A percentile compares a stretch with the other conserved stretches of the same genome.
Conservation (phyloP, 1,139 yeast genomes). For the Nakaseomyces nivariensis region DNA sequence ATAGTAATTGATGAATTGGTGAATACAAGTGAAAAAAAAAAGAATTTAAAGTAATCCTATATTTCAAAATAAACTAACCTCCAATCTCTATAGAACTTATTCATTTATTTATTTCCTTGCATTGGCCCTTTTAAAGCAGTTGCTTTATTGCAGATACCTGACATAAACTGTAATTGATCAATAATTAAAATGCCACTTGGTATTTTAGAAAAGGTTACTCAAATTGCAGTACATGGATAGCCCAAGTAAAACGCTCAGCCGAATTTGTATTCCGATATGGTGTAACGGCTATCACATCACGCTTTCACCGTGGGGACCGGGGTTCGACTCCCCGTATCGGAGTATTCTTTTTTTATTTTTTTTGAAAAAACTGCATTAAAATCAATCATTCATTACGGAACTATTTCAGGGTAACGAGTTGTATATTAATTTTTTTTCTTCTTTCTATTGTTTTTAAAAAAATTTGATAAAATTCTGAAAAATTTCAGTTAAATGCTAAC, state of each 20-base stretch:
- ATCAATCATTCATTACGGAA: background rate
- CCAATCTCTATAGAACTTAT: no score
- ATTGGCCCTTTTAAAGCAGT: no score
- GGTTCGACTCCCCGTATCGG: conserved; percentile 31
- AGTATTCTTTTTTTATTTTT: conserved; percentile 8
- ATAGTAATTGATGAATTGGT: no score
- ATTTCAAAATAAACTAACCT: no score
- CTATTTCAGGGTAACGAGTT: background rate
- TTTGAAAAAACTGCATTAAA: background rate
- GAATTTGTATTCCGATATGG: conserved; percentile 22
- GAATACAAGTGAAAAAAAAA: no score
- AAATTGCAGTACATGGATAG: background rate
- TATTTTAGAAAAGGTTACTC: no score
- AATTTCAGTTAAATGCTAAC: no score
- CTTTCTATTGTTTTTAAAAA: background rate
- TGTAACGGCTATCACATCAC: conserved; percentile 31
- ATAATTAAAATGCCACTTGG: no score
- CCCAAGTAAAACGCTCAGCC: background rate
- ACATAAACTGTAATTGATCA: no score
- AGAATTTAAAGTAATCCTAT: no score
- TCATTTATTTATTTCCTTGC: no score
- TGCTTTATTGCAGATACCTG: no score
- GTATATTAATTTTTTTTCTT: background rate
- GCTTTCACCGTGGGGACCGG: conserved; percentile 31
- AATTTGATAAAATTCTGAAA: background rate